These are phyloP conservation scores for Trichoderma asperellum DNA, from an alignment of 2,329 filamentous ascomycete genomes.

Conservation along the genomic window DNA sequence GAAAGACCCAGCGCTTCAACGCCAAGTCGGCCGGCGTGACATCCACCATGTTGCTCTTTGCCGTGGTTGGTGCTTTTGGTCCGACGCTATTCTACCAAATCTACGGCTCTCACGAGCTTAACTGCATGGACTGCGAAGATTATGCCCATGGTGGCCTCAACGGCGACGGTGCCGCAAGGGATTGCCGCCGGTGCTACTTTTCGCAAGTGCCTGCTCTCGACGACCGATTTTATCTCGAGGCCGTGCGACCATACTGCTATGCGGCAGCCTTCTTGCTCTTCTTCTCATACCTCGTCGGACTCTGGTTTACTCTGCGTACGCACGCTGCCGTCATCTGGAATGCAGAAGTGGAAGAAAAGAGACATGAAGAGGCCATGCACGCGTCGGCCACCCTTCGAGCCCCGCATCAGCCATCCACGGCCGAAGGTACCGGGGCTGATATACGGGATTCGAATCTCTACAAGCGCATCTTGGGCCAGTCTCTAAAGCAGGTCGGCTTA, in stretches of 20 bases:
- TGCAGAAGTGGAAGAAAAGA: constrained; percentile 78
- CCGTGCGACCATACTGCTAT: constrained; percentile 92
- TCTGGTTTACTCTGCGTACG: constrained; percentile 94
- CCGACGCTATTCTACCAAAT: constrained; percentile 98
- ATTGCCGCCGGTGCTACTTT: constrained; percentile 94
- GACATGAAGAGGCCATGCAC: constrained; percentile 57
- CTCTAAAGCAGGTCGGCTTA: constrained; percentile 80
- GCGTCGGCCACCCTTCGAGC: constrained; percentile 39
- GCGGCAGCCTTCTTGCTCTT: constrained; percentile 84
- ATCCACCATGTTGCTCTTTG: constrained; percentile 96
- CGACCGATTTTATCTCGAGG: constrained; percentile 86
- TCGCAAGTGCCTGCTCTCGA: constrained; percentile 81
- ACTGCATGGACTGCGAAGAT: constrained; percentile 70
- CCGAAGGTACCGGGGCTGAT: constrained; percentile 61
- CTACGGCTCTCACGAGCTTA: constrained; percentile 95
- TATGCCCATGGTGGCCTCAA: constrained; percentile 41
- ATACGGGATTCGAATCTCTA: constrained; percentile 89
- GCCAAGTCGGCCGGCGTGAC: constrained; percentile 94
- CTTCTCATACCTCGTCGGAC: constrained; percentile 87
- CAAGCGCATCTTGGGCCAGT: constrained; percentile 90
- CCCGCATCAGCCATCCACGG: constrained; percentile 45
- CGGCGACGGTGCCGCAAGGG: constrained; percentile 54
- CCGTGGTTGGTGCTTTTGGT: constrained; percentile 91
- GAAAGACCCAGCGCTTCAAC: constrained; percentile 98
- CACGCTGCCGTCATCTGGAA: constrained; percentile 98